A percentile compares a stretch with the other conserved stretches of the same genome.
Evolutionary conservation across 345 rosid species (phyloP).

Genomic region (Eucalyptus pumila): DNA sequence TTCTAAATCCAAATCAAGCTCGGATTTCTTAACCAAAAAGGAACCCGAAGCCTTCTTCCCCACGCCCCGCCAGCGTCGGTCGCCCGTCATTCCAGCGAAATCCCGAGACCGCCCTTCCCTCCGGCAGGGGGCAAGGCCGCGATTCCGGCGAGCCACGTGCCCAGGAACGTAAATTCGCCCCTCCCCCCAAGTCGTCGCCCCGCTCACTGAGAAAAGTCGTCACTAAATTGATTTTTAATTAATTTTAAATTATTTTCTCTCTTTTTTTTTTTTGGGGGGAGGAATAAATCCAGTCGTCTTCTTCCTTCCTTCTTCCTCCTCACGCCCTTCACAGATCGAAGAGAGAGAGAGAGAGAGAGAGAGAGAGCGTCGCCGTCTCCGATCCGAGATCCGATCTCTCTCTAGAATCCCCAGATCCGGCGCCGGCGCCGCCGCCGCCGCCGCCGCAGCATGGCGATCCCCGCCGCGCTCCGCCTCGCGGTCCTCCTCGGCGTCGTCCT

Average conservation of each 20-base stretch:
- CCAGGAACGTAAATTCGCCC: neutral
- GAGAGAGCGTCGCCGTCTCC: neutral
- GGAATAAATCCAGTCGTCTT: neutral
- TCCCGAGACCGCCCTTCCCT: neutral
- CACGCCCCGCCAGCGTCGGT: neutral
- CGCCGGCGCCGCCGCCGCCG: neutral
- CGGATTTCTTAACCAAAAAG: neutral
- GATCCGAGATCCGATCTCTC: neutral
- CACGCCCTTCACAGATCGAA: neutral
- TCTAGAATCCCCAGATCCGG: neutral
- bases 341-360: neutral
- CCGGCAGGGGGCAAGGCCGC: neutral
- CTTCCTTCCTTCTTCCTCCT: neutral
- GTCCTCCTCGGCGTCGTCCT: neutral
- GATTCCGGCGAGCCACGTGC: neutral
- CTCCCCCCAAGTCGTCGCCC: neutral
- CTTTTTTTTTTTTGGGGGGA: accelerated
- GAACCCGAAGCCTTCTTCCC: neutral
- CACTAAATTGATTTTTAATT: neutral
- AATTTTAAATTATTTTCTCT: neutral
- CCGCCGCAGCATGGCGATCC: neutral
- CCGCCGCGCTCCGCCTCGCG: neutral
- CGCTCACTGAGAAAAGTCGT: neutral
- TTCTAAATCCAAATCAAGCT: neutral
- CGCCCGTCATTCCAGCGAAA: neutral